Base-by-base conservation (phyloP, 768 basidiomycete genomes). In the Boletus huronensis region DNA sequence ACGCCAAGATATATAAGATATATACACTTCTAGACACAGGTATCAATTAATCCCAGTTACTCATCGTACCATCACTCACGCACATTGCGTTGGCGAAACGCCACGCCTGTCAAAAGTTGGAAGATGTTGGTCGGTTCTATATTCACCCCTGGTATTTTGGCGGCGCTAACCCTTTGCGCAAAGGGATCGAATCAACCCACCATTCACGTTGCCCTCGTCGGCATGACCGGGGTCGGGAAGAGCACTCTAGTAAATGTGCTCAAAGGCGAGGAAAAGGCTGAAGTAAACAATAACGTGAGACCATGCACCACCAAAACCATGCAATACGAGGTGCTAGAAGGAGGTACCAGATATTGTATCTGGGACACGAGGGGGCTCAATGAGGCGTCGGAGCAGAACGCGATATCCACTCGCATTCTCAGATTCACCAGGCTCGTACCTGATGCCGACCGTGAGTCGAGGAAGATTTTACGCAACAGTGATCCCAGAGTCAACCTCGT, bases 221-320 rank as follows among this genome's bases (percentile, higher is more conserved):
- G 65, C 10, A 34, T 50, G 34, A 66, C 65, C 14, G 65, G 65
- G 2, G 66, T 55, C 41, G 65, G 65, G 39, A 67, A 67, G 41
- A 67, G 65, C 54, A 67, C 66, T 7, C 45, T 68, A 9, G 64
- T 68, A 21, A 67, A 67, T 31, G 43, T 67, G 49, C 64, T 66
- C 45, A 39, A 40, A n/a, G 65, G 58, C 52, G 3, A 32, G 14
- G 16, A 48, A 41, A 17, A 40, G 17, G 66, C 65, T 6, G 3
- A 26, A 54, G 63, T 52, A 2, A 51, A 45, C 52, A 66, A 60
- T 10, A 17, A 60, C 36, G 66, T 46, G n/a, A 44, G 21, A 35
- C 65, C 65, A 19, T 68, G 65, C 51, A 66, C 65, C 16, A 25
- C 50, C 11, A 26, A 14, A 28, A 42, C 51, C 7, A 32, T 0